Base-by-base conservation (phyloP, 306 rosid genomes). In the Malus domestica region DNA sequence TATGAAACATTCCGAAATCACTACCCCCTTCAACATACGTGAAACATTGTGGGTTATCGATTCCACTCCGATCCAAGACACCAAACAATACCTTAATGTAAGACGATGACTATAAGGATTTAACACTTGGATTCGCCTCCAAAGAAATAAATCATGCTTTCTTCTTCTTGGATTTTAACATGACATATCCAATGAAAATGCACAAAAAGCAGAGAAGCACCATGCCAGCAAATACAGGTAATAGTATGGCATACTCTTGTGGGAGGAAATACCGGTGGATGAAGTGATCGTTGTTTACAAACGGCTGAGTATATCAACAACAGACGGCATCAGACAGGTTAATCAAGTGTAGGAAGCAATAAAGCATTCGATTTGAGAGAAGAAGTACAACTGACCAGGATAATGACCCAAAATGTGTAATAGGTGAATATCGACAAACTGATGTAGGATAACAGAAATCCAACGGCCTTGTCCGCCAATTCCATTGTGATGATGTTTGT, bases 91-190 rank as follows among this genome's bases (percentile, higher is more conserved):
- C 18, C 52, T 46, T 46, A 46, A 46, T 46, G 52, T 13, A 46
- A 25, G 11, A 60, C 65, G 6, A 55, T 38, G 32, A 25, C 67
- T 38, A 38, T 18, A 58, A 8, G 3, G 23, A 22, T 8, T 12
- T 12, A 4, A 65, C 6, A n/a, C 12, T 60, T 20, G 4, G n/a
- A 60, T 62, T 40, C 44, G 29, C 32, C 18, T 42, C 58, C 69
- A 73, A 63, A 10, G 32, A 71, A 55, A 58, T 40, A 35, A 63
- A 68, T 85, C 83, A 92, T 8, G 90, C 95, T 74, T 81, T 89
- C 97, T 95, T 95, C 88, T 78, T 95, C 75, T 92, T 92, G 78
- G 98, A 89, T 90, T 95, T 95, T 74, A 95, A 96, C 93, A 95
- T 92, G 77, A 95, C 97, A 4, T 74, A 79, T 64, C 98, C 97